Evolutionary conservation across 2,329 filamentous ascomycete species (phyloP).

Genomic region (Neoarthrinium moseri): DNA sequence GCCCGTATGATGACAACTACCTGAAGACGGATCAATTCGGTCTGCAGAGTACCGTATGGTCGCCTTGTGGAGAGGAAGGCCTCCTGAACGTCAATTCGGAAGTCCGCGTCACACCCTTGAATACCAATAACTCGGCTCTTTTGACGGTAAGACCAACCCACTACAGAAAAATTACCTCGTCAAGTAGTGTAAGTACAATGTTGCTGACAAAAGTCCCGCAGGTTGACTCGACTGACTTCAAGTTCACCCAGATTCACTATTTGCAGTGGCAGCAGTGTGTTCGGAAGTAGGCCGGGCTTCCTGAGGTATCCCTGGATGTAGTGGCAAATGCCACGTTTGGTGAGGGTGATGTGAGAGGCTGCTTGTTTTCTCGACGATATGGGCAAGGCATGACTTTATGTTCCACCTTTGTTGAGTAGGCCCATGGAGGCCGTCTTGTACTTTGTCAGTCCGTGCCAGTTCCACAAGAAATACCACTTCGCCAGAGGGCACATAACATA

Average conservation of each 20-base stretch:
- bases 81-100: conserved; percentile 55
- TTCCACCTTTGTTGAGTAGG: too few relatives aligned
- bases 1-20: conserved; percentile 41
- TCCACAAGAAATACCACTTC: too few relatives aligned
- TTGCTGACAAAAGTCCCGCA: conserved; percentile 8
- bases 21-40: conserved; percentile 42
- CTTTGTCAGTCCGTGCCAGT: too few relatives aligned
- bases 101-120: conserved; percentile 31
- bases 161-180: conserved; percentile 1
- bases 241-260: conserved; percentile 26
- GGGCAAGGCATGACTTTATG: too few relatives aligned
- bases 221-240: conserved; percentile 29
- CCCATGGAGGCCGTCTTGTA: too few relatives aligned
- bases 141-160: conserved; percentile 22
- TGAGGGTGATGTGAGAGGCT: too few relatives aligned
- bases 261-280: conserved; percentile 22
- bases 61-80: conserved; percentile 46
- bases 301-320: too few relatives aligned
- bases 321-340: too few relatives aligned
- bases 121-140: conserved; percentile 16
- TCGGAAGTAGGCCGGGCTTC: too few relatives aligned
- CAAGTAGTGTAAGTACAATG: not conserved
- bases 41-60: conserved; percentile 47
- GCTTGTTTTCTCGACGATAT: too few relatives aligned
- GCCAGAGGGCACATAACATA: too few relatives aligned